Evolutionary conservation across 2,329 filamentous ascomycete genomes (phyloP).

Genomic region (Elsinoe ampelina): DNA sequence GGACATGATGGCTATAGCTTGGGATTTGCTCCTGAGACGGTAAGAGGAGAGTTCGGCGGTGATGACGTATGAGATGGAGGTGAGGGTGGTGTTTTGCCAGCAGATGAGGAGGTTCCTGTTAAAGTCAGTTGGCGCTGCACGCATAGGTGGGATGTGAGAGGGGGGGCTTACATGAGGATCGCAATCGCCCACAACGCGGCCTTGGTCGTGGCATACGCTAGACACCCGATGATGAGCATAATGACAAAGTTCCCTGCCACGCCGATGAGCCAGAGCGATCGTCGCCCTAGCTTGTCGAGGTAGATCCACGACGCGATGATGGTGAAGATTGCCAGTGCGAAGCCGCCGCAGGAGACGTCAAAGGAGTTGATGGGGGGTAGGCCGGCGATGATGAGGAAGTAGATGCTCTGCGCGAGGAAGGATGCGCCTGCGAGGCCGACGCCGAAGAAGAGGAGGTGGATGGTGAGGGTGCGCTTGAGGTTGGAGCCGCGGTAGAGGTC

Average conservation of each 20-base stretch:
- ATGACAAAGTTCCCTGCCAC: slow-evolving; percentile 33
- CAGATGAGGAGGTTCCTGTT: slow-evolving; percentile 1
- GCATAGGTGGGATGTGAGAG: background rate
- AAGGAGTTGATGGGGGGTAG: background rate
- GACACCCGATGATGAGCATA: slow-evolving; percentile 42
- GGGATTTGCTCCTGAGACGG: slow-evolving; percentile 47
- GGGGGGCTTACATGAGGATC: slow-evolving; percentile 10
- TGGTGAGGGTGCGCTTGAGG: slow-evolving; percentile 22
- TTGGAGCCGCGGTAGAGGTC: slow-evolving; percentile 30
- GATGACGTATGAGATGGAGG: slow-evolving; percentile 42
- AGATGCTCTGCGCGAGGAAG: slow-evolving; percentile 27
- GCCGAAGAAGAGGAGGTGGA: slow-evolving; percentile 30
- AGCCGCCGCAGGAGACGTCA: background rate
- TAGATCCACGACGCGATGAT: slow-evolving; percentile 28
- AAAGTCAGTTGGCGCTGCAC: background rate
- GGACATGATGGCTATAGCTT: slow-evolving; percentile 39
- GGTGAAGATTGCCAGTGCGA: background rate
- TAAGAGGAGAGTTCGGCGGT: slow-evolving; percentile 51
- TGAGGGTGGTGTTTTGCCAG: slow-evolving; percentile 34
- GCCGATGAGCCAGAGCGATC: slow-evolving; percentile 31
- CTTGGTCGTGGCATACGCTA: slow-evolving; percentile 29
- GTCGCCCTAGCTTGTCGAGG: slow-evolving; percentile 34
- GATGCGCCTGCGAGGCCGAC: slow-evolving; percentile 24
- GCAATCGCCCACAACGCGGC: slow-evolving; percentile 28
- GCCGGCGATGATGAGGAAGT: slow-evolving; percentile 25